A percentile compares a stretch with the other conserved stretches of the same genome.
phyloP scores from a whole-genome alignment of 2,329 filamentous ascomycete species.

The Trichophyton equinum region DNA sequence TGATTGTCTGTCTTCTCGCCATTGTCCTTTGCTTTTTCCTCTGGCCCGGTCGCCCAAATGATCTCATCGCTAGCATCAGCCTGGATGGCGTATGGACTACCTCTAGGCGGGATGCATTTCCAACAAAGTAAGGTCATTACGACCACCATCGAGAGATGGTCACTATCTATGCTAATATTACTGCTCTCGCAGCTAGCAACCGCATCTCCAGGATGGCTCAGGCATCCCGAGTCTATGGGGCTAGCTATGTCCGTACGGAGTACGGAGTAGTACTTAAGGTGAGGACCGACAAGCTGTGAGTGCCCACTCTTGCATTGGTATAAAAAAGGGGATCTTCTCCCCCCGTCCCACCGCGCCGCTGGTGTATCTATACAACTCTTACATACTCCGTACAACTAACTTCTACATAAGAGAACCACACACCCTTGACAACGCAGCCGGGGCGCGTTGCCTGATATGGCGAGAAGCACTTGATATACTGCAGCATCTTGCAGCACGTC shows the following conservation, averaged over 20 bases:
- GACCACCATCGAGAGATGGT: background rate
- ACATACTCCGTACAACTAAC: background rate
- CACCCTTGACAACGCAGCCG: background rate
- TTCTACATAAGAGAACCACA: background rate
- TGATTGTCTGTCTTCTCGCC: background rate
- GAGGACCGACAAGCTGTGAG: background rate
- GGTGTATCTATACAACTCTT: background rate
- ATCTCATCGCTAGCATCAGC: conserved; percentile 1
- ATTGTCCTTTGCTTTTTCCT: conserved; percentile 5
- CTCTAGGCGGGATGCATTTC: background rate
- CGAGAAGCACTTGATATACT: conserved; percentile 2
- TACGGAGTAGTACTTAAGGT: background rate
- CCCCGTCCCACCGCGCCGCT: conserved; percentile 3
- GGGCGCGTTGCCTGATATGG: conserved; percentile 3
- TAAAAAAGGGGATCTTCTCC: background rate
- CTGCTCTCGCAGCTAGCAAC: too few species aligned
- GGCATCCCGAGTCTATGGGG: background rate
- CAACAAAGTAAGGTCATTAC: conserved; percentile 2
- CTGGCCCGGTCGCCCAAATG: background rate
- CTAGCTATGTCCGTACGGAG: too few species aligned
- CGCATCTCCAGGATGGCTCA: background rate
- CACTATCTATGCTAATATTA: background rate
- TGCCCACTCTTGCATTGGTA: background rate
- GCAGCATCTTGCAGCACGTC: conserved; percentile 2
- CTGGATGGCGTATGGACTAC: background rate